Percentiles rank a stretch among this genome's conserved stretches.
These are phyloP conservation scores for Nicotiana benthamiana DNA, from an alignment of 257 asterid genomes.

Conservation along the genomic window DNA sequence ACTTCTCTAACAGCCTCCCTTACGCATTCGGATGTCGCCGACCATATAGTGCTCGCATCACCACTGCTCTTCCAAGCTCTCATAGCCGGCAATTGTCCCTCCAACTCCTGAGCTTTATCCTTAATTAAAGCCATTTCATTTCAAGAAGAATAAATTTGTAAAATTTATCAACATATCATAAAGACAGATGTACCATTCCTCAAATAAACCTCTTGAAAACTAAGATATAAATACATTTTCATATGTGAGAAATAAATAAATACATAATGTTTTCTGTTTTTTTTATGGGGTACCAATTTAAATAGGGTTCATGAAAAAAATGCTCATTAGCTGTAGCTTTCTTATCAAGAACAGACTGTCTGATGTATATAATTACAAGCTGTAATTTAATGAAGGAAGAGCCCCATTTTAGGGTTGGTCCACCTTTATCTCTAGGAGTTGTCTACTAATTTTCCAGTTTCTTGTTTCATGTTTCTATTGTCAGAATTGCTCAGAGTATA, in stretches of 20 bases:
- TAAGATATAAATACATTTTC: background rate
- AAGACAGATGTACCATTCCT: no score
- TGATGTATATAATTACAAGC: background rate
- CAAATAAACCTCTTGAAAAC: background rate
- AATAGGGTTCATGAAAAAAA: background rate
- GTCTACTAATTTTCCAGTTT: background rate
- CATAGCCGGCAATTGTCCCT: no score
- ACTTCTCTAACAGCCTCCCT: no score
- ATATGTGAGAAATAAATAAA: no score
- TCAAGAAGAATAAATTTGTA: no score
- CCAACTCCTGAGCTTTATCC: no score
- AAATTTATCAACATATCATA: no score
- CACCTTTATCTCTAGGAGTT: background rate
- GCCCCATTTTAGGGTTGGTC: background rate
- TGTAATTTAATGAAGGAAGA: background rate
- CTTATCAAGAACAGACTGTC: slow-evolving; percentile 2
- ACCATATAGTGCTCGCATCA: no score
- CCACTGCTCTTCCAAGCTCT: no score
- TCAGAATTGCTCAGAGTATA: background rate
- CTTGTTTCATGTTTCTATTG: background rate
- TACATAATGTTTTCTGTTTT: no score
- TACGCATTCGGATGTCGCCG: no score
- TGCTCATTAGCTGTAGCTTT: background rate
- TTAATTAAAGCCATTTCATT: no score
- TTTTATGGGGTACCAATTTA: background rate